Percentiles rank a stretch among this genome's conserved stretches.
Evolutionary conservation across 305 asterid species (phyloP).

Genomic region (Solanum hybrid): DNA sequence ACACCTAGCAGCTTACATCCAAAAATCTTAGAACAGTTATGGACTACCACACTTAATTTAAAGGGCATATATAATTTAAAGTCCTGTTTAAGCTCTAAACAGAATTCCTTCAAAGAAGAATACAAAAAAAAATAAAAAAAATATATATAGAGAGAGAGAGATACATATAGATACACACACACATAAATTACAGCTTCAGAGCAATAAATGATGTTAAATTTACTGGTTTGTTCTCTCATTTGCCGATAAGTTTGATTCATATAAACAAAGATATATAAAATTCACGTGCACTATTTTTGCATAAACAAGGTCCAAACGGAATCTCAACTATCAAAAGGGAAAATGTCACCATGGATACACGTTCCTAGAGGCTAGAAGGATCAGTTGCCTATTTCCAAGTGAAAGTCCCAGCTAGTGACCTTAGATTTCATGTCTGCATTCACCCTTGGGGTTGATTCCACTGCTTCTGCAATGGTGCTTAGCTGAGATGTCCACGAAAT

Average conservation of each 20-base stretch:
- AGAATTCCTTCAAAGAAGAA: background rate
- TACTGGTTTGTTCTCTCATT: background rate
- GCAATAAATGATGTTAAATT: background rate
- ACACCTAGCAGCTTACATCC: background rate
- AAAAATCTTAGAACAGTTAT: background rate
- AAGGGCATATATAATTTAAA: background rate
- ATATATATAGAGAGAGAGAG: background rate
- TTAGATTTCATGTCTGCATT: background rate
- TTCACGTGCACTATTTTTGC: background rate
- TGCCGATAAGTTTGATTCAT: background rate
- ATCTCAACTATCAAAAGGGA: background rate
- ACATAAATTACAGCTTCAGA: background rate
- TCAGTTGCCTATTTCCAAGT: background rate
- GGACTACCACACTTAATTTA: background rate
- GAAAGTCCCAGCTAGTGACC: background rate
- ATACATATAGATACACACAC: background rate
- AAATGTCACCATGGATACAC: background rate
- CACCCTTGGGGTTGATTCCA: background rate
- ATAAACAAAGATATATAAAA: background rate
- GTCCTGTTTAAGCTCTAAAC: background rate
- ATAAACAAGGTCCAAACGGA: background rate
- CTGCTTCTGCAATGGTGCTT: background rate
- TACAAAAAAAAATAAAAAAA: too few species aligned
- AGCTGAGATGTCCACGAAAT: background rate
- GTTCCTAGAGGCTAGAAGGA: background rate